Percentiles rank a stretch among this genome's conserved stretches.
phyloP scores from a whole-genome alignment of 176 grass and related monocot species.

The Dactylis glomerata region DNA sequence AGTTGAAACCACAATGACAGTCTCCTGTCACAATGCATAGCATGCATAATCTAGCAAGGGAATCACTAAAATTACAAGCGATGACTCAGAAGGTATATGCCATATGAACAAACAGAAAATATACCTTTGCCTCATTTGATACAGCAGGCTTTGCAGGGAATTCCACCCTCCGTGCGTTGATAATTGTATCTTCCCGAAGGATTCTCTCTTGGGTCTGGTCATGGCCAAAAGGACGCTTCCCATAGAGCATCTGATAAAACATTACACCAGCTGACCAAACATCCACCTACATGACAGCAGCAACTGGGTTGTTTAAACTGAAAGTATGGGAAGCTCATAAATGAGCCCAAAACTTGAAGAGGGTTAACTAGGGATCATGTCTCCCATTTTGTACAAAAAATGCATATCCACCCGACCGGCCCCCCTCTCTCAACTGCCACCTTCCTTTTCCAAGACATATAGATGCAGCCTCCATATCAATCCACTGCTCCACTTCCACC shows the following conservation, averaged over 20 bases:
- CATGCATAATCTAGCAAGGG: conserved; percentile 17
- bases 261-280: conserved; percentile 99
- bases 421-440: not conserved
- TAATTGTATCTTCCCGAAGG: conserved; percentile 97
- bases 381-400: not conserved
- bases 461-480: not conserved
- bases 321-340: conserved; percentile 18
- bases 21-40: not conserved
- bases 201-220: conserved; percentile 98
- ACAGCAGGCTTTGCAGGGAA: conserved; percentile 90
- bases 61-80: not conserved
- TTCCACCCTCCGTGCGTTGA: conserved; percentile 91
- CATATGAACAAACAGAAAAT: conserved; percentile 26
- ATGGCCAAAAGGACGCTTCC: conserved; percentile 91
- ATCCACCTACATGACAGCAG: conserved; percentile 69
- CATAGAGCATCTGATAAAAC: conserved; percentile 98
- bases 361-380: not conserved
- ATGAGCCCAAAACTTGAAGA: not conserved
- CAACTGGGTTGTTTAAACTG: not conserved
- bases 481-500: not conserved
- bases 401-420: not conserved
- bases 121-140: conserved; percentile 94
- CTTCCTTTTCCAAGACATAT: not conserved
- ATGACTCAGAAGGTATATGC: conserved; percentile 9
- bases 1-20: conserved; percentile 7